Evolutionary conservation across 306 rosid genomes (phyloP).

Genomic region (barrel medic (Medicago truncatula)): DNA sequence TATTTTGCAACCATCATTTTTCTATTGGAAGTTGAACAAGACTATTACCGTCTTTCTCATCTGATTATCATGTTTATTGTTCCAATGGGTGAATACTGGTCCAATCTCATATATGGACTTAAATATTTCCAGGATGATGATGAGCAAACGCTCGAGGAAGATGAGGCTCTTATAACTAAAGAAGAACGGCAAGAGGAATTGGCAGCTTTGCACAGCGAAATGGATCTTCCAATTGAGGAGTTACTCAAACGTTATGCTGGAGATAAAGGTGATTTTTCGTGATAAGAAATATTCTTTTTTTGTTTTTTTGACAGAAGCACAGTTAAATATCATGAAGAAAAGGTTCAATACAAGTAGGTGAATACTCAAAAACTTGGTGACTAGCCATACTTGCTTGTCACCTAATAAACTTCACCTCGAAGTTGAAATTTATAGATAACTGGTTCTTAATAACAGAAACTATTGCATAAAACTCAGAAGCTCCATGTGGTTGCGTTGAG

Average conservation of each 20-base stretch:
- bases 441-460: too few species aligned
- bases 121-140: constrained; percentile 87
- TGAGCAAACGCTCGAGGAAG: constrained; percentile 87
- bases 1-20: constrained; percentile 27
- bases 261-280: constrained; percentile 56
- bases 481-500: too few species aligned
- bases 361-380: too few species aligned
- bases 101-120: constrained; percentile 33
- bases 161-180: constrained; percentile 82
- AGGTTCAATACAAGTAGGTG: too few species aligned
- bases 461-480: too few species aligned
- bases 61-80: constrained; percentile 43
- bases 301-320: too few species aligned
- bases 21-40: constrained; percentile 34
- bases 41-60: constrained; percentile 34
- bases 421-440: too few species aligned
- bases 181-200: constrained; percentile 88
- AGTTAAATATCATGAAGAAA: too few species aligned
- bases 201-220: constrained; percentile 83
- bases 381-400: too few species aligned
- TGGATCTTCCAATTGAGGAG: constrained; percentile 93
- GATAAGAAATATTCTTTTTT: not conserved
- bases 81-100: constrained; percentile 28
- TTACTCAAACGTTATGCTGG: constrained; percentile 75
- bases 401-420: too few species aligned